Evolutionary conservation across 2,329 filamentous ascomycete species (phyloP).

Genomic region (Acephala macrosclerotiorum): DNA sequence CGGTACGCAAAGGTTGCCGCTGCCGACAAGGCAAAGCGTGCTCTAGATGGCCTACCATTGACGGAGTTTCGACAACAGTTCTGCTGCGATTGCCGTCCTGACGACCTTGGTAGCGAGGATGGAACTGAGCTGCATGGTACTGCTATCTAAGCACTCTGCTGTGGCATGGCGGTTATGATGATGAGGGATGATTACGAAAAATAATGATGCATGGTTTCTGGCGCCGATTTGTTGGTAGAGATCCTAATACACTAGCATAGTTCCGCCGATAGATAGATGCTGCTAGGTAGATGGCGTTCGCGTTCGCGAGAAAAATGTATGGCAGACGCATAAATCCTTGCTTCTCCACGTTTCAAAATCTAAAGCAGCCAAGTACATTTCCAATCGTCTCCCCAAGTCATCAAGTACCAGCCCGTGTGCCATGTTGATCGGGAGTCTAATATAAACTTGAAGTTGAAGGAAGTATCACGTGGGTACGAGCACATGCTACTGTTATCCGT

Average conservation of each 20-base stretch:
- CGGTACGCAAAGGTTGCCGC: constrained; percentile 77
- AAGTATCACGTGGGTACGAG: too few relatives aligned
- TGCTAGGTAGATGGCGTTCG: background rate
- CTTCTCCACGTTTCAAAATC: background rate
- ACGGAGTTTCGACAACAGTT: constrained; percentile 67
- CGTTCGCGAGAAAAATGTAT: background rate
- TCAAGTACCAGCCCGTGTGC: too few relatives aligned
- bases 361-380: too few relatives aligned
- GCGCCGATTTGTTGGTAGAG: background rate
- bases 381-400: too few relatives aligned
- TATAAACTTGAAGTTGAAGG: too few relatives aligned
- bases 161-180: background rate
- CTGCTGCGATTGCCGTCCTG: constrained; percentile 66
- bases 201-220: background rate
- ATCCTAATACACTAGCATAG: background rate
- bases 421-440: too few relatives aligned
- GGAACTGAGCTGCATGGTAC: constrained; percentile 30
- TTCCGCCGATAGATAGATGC: background rate
- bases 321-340: background rate
- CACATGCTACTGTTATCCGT: too few relatives aligned
- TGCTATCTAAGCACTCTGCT: constrained; percentile 17
- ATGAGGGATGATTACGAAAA: background rate
- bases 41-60: constrained; percentile 52
- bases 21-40: constrained; percentile 63
- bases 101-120: constrained; percentile 28